These are phyloP conservation scores for Linum trigynum DNA, from an alignment of 345 rosid genomes.

Conservation along the genomic window DNA sequence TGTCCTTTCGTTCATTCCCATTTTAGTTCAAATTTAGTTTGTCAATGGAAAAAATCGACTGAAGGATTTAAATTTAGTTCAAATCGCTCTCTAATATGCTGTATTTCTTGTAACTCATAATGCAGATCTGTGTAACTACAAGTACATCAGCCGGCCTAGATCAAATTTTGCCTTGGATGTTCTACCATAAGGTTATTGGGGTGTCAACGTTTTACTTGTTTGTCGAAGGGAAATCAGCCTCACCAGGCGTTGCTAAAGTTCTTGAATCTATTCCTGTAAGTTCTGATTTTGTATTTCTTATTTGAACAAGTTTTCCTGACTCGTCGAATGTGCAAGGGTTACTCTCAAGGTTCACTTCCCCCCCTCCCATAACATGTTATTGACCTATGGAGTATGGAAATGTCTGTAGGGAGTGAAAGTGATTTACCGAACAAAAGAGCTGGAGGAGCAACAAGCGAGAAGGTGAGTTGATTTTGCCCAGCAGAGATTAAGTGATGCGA, in stretches of 20 bases:
- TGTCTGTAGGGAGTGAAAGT: slow-evolving; percentile 26
- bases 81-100: not conserved
- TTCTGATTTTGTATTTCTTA: too few species aligned
- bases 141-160: slow-evolving; percentile 5
- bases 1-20: not conserved
- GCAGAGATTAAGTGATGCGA: not conserved
- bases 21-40: not conserved
- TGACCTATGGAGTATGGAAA: slow-evolving; percentile 7
- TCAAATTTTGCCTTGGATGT: slow-evolving; percentile 11
- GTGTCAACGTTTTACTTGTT: slow-evolving; percentile 8
- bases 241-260: slow-evolving; percentile 6
- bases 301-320: not conserved
- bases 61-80: not conserved
- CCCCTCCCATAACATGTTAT: not conserved
- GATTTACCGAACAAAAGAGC: slow-evolving; percentile 22
- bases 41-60: not conserved
- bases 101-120: not conserved
- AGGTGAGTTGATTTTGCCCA: slow-evolving; percentile 11
- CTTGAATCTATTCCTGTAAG: slow-evolving; percentile 9
- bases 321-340: not conserved
- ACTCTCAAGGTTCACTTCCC: slow-evolving; percentile 12
- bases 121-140: slow-evolving; percentile 6
- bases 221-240: slow-evolving; percentile 10
- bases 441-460: slow-evolving; percentile 28
- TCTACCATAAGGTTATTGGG: slow-evolving; percentile 9